Percentiles rank a stretch among this genome's conserved stretches.
Conservation (phyloP, 306 rosid genomes). For the Mimosa bimucronata region DNA sequence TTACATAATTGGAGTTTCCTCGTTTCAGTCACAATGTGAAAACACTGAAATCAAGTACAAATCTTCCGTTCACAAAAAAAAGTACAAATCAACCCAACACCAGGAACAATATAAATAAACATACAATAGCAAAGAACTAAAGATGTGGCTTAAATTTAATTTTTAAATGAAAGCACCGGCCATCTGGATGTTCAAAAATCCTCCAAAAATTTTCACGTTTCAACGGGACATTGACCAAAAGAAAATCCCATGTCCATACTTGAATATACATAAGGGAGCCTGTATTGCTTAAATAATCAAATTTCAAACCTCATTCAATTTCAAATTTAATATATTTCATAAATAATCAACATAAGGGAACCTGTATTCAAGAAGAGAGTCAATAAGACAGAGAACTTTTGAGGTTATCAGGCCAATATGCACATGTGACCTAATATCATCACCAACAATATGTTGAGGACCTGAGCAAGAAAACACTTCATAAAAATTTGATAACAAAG, state of each 20-base stretch:
- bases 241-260: constrained; percentile 15
- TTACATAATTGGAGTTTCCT: background rate
- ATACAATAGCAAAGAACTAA: background rate
- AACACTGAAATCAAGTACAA: constrained; percentile 9
- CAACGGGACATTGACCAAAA: background rate
- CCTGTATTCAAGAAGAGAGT: constrained; percentile 83
- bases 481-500: constrained; percentile 12
- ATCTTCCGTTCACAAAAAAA: no score
- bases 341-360: constrained; percentile 35
- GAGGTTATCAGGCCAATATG: constrained; percentile 58
- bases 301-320: constrained; percentile 19
- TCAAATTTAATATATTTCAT: constrained; percentile 6
- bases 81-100: background rate
- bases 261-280: background rate
- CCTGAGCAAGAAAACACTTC: constrained; percentile 44
- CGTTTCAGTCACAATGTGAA: background rate
- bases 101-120: constrained; percentile 1
- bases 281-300: background rate
- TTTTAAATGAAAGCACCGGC: background rate
- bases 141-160: background rate
- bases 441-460: constrained; percentile 56
- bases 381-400: constrained; percentile 73
- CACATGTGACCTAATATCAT: constrained; percentile 41
- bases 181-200: background rate
- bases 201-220: constrained; percentile 8